Evolutionary conservation across 2,329 filamentous ascomycete genomes (phyloP), one percentile per base, ranked within the genome.

Genomic region (Herpotrichia juniperi): DNA sequence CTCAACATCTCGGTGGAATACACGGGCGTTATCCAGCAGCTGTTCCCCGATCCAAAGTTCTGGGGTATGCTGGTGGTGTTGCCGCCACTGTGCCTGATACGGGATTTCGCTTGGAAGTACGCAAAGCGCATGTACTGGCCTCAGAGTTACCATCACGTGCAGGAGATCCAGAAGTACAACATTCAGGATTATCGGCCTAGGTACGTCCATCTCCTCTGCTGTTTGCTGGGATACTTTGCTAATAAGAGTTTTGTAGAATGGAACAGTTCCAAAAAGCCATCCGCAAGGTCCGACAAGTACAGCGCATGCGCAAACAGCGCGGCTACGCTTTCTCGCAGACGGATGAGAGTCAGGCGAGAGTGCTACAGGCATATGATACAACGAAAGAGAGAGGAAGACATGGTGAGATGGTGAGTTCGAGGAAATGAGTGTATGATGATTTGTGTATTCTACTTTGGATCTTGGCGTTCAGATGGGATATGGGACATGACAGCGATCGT

Each of bases 181-280:
- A 96, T 99, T 54, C 94, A 99, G 78, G 94, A 99, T 78, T 99
- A 99, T 76, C 83, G 94, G 69, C 94, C 94, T 56, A 87, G 94
- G 90, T 93, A 83, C 63, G 83, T 80, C 9, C 19, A 39, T 39
- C 10, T 43, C 21, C 26, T 45, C 32, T 45, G 7, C 34, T 46
- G 1, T 39, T 16, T 28, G 24, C 17, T 12, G 16, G 5, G 22
- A 8, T 21, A 26, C 26, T 11, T 24, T 11, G 25, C 26, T 32
- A 19, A 19, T 30, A 11, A 24, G 8, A 3, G 8, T 24, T 17
- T 7, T 19, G 34, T 58, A 93, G 90, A 69, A 99, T 99, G 94
- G 94, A 99, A 71, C 94, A 99, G 77, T 99, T 99, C 81, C 94
- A 99, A 78, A 99, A 99, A 78, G 94, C 94, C 19, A 97, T 99